A percentile compares a stretch with the other conserved stretches of the same genome.
These are phyloP conservation scores for Pseudogymnoascus destructans DNA, from an alignment of 2,329 filamentous ascomycete genomes.

Conservation along the genomic window DNA sequence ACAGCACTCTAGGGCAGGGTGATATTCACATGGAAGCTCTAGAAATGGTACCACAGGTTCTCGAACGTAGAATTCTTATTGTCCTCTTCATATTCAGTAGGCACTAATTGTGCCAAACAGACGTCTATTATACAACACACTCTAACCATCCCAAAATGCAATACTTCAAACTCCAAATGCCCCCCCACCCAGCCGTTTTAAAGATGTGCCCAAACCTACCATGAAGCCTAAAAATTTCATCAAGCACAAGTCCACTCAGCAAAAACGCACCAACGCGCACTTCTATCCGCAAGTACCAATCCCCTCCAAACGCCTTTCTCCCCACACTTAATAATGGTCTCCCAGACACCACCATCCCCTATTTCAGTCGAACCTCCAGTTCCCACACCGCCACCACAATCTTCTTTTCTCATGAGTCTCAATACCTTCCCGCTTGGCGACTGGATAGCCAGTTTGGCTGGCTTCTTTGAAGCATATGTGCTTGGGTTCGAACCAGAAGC, in stretches of 20 bases:
- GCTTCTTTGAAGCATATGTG: conserved; percentile 55
- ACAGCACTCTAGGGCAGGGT: not conserved
- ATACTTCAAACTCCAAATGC: not conserved
- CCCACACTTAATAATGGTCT: conserved; percentile 82
- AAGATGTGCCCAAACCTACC: not conserved
- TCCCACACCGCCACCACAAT: conserved; percentile 33
- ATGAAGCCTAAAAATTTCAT: conserved; percentile 10
- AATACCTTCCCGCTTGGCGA: conserved; percentile 91
- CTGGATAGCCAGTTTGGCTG: conserved; percentile 91
- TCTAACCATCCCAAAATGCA: not conserved
- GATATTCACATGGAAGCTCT: not conserved
- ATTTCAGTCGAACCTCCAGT: conserved; percentile 38
- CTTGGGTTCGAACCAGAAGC: conserved; percentile 45
- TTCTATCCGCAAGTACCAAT: conserved; percentile 69
- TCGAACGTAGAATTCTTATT: not conserved
- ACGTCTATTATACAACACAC: conserved; percentile 1
- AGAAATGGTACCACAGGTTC: not conserved
- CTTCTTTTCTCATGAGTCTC: conserved; percentile 69
- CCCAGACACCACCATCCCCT: conserved; percentile 66
- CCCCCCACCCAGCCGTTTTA: not conserved
- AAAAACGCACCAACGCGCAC: conserved; percentile 83
- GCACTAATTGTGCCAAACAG: not conserved
- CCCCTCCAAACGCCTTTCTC: conserved; percentile 72
- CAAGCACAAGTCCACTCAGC: conserved; percentile 53
- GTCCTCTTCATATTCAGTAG: not conserved